Evolutionary conservation across 805 yeast genomes (phyloP), one percentile per base, ranked within the genome.

Genomic region (Saturnispora zaruensis): DNA sequence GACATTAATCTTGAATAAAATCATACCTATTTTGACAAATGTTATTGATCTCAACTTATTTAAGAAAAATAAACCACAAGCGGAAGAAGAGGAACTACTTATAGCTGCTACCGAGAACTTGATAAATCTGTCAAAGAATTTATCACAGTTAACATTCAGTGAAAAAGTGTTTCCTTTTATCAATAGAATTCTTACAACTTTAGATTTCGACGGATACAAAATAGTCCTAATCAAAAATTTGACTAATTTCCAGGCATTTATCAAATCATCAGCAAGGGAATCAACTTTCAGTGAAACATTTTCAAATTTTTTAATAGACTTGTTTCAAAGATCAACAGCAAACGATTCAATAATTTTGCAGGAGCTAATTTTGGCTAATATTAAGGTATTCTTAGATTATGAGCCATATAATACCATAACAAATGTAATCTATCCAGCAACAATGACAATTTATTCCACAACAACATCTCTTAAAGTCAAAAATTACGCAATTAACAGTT

Each of bases 391-490:
- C 55, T 63, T 55, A 54, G 64, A 52, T 53, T 77, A 52, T 56
- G 73, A 57, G 63, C 65, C 45, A 55, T 71, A 57, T 59, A 64
- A 88, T 9, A 76, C 81, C 18, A 73, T 89, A 50, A 88, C 91
- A 57, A 82, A 80, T 57, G 77, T 78, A 30, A 68, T 89, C n/a
- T 79, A 86, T 62, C 95, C 96, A 2, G 67, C 79, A 42, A 70
- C 88, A 16, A 77, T 87, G 42, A 75, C 74, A 42, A 75, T 87
- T 6, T 93, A 91, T 66, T 77, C 88, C 36, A 84, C 87, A 42
- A 93, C 99, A 1, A 87, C 90, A 0, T 79, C 93, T 26, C 70
- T 90, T 32, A 79, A 85, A 5, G 84, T 93, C 25, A 91, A 93
- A 59, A 69, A 84, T 16, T 73, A 78, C 14, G 78, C 93, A 2